These are phyloP conservation scores for Emergomyces africanus DNA, from an alignment of 2,329 filamentous ascomycete genomes.

Conservation along the genomic window DNA sequence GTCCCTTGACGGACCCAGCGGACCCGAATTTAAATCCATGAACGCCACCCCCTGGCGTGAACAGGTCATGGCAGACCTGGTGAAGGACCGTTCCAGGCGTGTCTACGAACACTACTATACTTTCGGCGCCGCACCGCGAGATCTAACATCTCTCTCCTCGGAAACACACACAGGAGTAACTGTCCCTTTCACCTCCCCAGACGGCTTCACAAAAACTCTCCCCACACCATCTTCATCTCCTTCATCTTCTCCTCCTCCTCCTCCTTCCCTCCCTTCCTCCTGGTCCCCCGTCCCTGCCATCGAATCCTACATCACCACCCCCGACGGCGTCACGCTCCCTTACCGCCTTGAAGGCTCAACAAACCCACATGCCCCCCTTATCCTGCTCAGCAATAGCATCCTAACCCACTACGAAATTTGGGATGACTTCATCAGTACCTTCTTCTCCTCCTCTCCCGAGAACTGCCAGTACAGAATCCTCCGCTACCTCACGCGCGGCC, in stretches of 20 bases:
- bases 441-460: slow-evolving; percentile 33
- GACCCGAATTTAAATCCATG: slow-evolving; percentile 50
- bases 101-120: slow-evolving; percentile 64
- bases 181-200: slow-evolving; percentile 42
- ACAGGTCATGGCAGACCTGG: slow-evolving; percentile 46
- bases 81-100: slow-evolving; percentile 45
- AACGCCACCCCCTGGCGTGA: slow-evolving; percentile 49
- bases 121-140: slow-evolving; percentile 61
- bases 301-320: slow-evolving; percentile 53
- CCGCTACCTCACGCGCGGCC: slow-evolving; percentile 65
- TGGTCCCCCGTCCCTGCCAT: slow-evolving; percentile 48
- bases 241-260: slow-evolving; percentile 19
- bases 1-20: slow-evolving; percentile 52
- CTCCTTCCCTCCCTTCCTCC: too few species aligned
- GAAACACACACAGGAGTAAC: slow-evolving; percentile 22
- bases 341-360: slow-evolving; percentile 65
- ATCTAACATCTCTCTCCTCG: slow-evolving; percentile 46
- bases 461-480: slow-evolving; percentile 56
- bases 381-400: slow-evolving; percentile 70
- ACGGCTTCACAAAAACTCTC: slow-evolving; percentile 44
- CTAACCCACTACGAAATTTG: slow-evolving; percentile 69
- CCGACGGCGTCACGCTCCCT: slow-evolving; percentile 55
- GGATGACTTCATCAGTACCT: slow-evolving; percentile 56
- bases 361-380: slow-evolving; percentile 52
- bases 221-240: slow-evolving; percentile 26